Evolutionary conservation across 345 rosid genomes (phyloP), one percentile per base, ranked within the genome.

Genomic region (Moringa oleifera): DNA sequence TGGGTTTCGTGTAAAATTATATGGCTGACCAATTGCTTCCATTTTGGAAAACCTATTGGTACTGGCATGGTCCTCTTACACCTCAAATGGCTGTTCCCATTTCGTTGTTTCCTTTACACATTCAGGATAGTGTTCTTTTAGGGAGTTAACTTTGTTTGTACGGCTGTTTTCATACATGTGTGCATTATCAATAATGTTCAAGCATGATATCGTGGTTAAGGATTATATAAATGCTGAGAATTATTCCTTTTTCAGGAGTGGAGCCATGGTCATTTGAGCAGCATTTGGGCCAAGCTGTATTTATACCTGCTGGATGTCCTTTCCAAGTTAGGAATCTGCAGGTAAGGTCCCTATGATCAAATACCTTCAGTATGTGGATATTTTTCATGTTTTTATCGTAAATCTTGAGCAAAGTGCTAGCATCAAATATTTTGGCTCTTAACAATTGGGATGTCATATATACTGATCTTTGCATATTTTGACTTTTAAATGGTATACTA

Each of bases 201-300:
- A 46, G 52, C 28, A 33, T 58, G 25, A 53, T 19, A 1, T 9
- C 47, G 12, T 41, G 6, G 17, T 28, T 2, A 2, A 28, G 8
- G 8, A 28, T 50, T 11, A 25, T 18, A 15, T 62, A 23, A 21
- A 24, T 51, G n/a, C 18, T 55, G 0, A n/a, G 10, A 55, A 31
- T 21, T 0, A 20, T 58, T 66, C 53, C 24, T 53, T 56, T 61
- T 57, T 66, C 79, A 94, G 99, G 97, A 68, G 84, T 94, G 45
- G 97, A 86, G 81, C 97, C 96, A 49, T 94, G 96, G 95, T 79
- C 96, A 20, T 81, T 86, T 76, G 83, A 86, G 54, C 99, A 94
- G 67, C 69, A 63, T 79, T 68, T 72, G 55, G 97, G 99, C 69
- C 73, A 94, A 71, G 96, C 99, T 55, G 74, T 94, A 55, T 94